phyloP scores from a whole-genome alignment of 2,329 filamentous ascomycete species.

The Lizonia empirigonia region DNA sequence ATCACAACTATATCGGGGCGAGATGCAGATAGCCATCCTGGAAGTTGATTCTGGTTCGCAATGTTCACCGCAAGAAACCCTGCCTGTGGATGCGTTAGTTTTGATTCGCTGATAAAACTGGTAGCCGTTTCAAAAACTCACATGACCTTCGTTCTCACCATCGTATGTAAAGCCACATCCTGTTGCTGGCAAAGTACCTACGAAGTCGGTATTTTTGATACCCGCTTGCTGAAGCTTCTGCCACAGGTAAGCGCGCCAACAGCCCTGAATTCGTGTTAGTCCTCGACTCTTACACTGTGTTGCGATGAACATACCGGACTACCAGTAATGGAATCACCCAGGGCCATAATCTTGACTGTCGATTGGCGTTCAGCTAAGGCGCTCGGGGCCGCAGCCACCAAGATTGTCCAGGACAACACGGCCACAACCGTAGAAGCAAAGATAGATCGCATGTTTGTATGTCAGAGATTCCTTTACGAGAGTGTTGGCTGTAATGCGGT shows the following conservation, averaged over 20 bases:
- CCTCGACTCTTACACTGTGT: background rate
- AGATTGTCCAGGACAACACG: background rate
- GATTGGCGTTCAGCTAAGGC: constrained; percentile 16
- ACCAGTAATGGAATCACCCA: constrained; percentile 35
- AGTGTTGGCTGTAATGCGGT: too few relatives aligned
- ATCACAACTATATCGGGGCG: too few relatives aligned
- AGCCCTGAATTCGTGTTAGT: constrained; percentile 28
- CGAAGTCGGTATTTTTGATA: constrained; percentile 35
- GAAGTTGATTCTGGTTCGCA: too few relatives aligned
- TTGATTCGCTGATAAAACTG: too few relatives aligned
- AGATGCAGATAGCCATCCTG: too few relatives aligned
- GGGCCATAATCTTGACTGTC: constrained; percentile 31
- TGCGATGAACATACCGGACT: constrained; percentile 15
- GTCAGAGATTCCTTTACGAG: too few relatives aligned
- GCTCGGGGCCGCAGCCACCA: constrained; percentile 3
- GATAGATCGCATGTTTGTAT: too few relatives aligned
- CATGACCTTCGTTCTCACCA: constrained; percentile 51
- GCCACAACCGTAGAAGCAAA: too few relatives aligned
- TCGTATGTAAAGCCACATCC: constrained; percentile 52
- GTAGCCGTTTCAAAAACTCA: too few relatives aligned
- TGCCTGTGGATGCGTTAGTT: too few relatives aligned
- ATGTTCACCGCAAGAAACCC: too few relatives aligned
- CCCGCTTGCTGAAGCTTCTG: constrained; percentile 28
- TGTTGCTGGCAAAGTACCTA: constrained; percentile 36
- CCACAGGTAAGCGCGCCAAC: constrained; percentile 38